phyloP scores from a whole-genome alignment of 139 green algal genomes.

The Coccomyxa sp. region DNA sequence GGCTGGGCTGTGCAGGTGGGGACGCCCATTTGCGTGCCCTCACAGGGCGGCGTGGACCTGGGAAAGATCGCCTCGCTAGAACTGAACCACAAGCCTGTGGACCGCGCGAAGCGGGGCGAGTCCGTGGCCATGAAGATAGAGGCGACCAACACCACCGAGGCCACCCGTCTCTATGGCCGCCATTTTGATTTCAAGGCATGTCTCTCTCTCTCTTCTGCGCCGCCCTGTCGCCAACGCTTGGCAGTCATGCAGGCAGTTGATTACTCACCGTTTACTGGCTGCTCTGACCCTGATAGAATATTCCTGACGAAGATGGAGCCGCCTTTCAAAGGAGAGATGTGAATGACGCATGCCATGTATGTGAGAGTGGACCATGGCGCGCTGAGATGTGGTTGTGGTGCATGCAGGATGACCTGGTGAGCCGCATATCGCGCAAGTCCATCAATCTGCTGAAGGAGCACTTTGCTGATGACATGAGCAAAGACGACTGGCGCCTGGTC shows the following conservation, averaged over 20 bases:
- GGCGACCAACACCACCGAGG: constrained; percentile 67
- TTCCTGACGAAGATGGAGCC: background rate
- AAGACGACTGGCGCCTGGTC: constrained; percentile 93
- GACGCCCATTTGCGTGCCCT: constrained; percentile 71
- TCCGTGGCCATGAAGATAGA: constrained; percentile 97
- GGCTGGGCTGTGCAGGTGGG: constrained; percentile 40
- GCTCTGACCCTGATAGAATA: background rate
- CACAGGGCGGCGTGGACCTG: constrained; percentile 73
- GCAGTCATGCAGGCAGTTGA: constrained; percentile 10
- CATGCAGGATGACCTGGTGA: constrained; percentile 63
- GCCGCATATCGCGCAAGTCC: constrained; percentile 60
- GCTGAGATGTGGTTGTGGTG: background rate
- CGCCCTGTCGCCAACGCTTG: background rate
- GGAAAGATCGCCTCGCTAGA: constrained; percentile 91
- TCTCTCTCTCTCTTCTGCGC: constrained; percentile 18
- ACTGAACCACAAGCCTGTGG: constrained; percentile 91
- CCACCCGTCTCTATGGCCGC: constrained; percentile 77
- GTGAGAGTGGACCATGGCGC: no score
- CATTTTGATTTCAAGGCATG: constrained; percentile 88
- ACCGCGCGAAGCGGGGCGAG: constrained; percentile 74
- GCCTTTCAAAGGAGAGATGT: background rate
- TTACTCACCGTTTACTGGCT: background rate
- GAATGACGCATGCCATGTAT: background rate
- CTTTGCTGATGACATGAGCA: constrained; percentile 85
- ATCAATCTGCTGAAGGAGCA: constrained; percentile 52